Base-by-base conservation (phyloP, 208 protist genomes). In the Trypanosoma lewisi region DNA sequence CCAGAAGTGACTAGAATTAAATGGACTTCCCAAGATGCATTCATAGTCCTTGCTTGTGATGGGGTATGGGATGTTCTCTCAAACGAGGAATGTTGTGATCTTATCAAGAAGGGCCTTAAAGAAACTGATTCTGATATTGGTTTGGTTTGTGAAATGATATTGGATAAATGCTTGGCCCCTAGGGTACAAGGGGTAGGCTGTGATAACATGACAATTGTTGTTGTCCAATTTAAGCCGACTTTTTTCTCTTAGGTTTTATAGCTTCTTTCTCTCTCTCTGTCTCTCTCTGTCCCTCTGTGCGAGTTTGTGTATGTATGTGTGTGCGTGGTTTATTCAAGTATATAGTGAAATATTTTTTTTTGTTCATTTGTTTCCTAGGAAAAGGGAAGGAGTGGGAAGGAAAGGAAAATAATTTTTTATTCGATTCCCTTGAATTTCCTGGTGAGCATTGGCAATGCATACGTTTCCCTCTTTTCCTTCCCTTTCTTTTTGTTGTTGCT, bases 41-140 rank as follows among this genome's bases (percentile, higher is more conserved):
- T 98, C 73, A 80, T 97, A 56, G 75, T 98, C 41, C 67, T 97
- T 12, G 95, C 78, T 0, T 97, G 95, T 53, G 95, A 98, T 70
- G 95, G 95, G 37, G 83, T 98, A 37, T 98, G 93, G 92, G 95
- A 98, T 70, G 92, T 97, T 7, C 69, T 98, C 0, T 80, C 74
- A 19, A 92, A 85, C 62, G 83, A 94, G 14, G 78, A 85, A 14
- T 87, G 81, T 60, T 93, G 88, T 68, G 63, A 78, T 6, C 42
- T 92, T 7, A 65, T 89, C 14, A 58, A 70, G 30, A 51, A 59
- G 69, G 23, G 66, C 78, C 27, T 78, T 77, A 33, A 68, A 67
- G 37, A 70, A 72, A 73, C 56, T 74, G 54, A 73, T n/a, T 39
- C 34, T 11, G 7, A 91, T 70, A 79, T 93, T 56, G 82, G 84